Conservation (phyloP, 139 green algal species). For the Volvox africanus region DNA sequence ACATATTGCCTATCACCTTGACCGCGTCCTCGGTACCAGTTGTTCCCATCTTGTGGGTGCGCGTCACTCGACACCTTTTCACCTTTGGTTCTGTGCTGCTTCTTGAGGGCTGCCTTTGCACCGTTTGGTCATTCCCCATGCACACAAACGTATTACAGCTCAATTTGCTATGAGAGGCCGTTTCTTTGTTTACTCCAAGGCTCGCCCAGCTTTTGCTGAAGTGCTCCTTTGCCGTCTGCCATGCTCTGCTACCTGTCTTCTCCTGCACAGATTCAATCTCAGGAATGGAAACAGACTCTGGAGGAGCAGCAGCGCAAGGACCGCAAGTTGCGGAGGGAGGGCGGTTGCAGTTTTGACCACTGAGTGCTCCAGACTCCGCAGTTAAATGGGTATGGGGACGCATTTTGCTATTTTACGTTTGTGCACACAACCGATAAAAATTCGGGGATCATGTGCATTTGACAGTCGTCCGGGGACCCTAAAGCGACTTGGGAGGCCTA, state of each 20-base stretch:
- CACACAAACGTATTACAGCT: neutral
- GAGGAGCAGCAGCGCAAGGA: slow-evolving; percentile 69
- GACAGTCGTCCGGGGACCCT: too few species aligned
- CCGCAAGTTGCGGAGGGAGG: slow-evolving; percentile 58
- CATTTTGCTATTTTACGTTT: too few species aligned
- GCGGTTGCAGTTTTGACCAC: slow-evolving; percentile 63
- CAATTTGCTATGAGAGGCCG: neutral
- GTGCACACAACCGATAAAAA: too few species aligned
- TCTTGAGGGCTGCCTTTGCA: neutral
- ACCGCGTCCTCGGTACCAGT: too few species aligned
- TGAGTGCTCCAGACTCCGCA: neutral
- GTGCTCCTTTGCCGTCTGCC: neutral
- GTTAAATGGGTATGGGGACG: too few species aligned
- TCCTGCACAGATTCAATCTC: slow-evolving; percentile 29
- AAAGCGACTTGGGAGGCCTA: too few species aligned
- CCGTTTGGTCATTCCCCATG: neutral
- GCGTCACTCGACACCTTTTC: too few species aligned
- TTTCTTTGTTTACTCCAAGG: neutral
- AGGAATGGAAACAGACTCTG: slow-evolving; percentile 70
- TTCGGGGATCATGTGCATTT: too few species aligned
- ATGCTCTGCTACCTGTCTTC: neutral
- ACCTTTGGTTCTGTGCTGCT: neutral
- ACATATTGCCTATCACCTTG: neutral
- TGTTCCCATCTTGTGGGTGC: neutral
- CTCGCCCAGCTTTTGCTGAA: neutral